Conservation (phyloP, 1,139 yeast species). For the Blastobotrys capitulatus region DNA sequence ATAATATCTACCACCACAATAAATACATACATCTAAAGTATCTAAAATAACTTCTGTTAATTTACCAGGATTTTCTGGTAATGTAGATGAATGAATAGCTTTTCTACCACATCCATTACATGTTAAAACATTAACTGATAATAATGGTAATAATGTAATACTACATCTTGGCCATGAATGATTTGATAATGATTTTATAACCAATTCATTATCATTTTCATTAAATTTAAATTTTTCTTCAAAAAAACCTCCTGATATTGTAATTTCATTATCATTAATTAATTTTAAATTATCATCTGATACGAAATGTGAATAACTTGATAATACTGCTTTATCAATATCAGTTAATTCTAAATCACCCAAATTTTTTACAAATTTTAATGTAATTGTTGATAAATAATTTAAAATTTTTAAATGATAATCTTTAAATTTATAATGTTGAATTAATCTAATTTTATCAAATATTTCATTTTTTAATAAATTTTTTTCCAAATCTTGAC, state of each 20-base stretch:
- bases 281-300: background rate
- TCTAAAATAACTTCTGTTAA: constrained; percentile 16
- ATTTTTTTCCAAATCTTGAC: constrained; percentile 4
- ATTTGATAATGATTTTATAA: background rate
- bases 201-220: background rate
- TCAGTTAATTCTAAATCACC: constrained; percentile 10
- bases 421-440: constrained; percentile 12
- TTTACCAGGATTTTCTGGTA: constrained; percentile 8
- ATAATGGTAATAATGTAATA: constrained; percentile 22
- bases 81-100: constrained; percentile 9
- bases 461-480: constrained; percentile 5
- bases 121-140: constrained; percentile 18
- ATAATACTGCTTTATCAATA: constrained; percentile 18
- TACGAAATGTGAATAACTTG: constrained; percentile 8
- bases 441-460: constrained; percentile 15
- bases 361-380: constrained; percentile 7
- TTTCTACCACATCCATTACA: constrained; percentile 23
- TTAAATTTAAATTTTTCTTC: constrained; percentile 21
- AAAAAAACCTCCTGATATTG: constrained; percentile 18
- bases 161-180: constrained; percentile 24
- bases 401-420: constrained; percentile 9
- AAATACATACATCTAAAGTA: constrained; percentile 21
- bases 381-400: constrained; percentile 14
- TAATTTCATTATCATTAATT: background rate
- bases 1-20: constrained; percentile 24